These are phyloP conservation scores for Debaryomyces prosopidis DNA, from an alignment of 805 yeast species.

Conservation along the genomic window DNA sequence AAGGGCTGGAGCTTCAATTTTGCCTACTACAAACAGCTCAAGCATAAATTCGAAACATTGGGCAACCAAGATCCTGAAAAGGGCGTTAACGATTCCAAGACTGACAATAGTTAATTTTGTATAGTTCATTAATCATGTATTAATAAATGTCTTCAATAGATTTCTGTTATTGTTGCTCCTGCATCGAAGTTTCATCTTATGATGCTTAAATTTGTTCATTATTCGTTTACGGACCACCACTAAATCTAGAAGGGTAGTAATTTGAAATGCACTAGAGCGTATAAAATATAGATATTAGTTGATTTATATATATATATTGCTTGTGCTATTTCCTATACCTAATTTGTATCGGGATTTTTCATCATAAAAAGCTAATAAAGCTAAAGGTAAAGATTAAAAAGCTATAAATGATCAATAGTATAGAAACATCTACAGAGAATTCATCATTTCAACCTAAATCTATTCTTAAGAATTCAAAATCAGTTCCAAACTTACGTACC, in stretches of 20 bases:
- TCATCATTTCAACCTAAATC: slow-evolving; percentile 10
- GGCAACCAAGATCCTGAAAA: slow-evolving; percentile 1
- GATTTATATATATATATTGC: too few relatives aligned
- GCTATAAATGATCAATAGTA: neutral
- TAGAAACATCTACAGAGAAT: neutral
- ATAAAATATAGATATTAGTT: too few relatives aligned
- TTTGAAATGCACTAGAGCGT: too few relatives aligned
- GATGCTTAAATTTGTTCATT: too few relatives aligned
- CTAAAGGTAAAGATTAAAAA: neutral
- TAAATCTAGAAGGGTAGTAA: too few relatives aligned
- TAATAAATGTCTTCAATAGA: neutral
- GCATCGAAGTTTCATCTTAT: neutral
- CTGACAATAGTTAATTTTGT: neutral
- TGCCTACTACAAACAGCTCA: slow-evolving; percentile 26
- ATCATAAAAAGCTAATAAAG: too few relatives aligned
- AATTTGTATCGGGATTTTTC: too few relatives aligned
- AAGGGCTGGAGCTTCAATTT: slow-evolving; percentile 35
- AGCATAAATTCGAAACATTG: slow-evolving; percentile 19
- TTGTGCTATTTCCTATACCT: too few relatives aligned
- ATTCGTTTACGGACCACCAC: too few relatives aligned
- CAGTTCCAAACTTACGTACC: neutral
- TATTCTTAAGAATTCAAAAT: slow-evolving; percentile 8
- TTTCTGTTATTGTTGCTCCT: neutral
- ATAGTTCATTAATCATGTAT: neutral
- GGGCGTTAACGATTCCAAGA: neutral